These are phyloP conservation scores for Madurella mycetomatis DNA, from an alignment of 2,329 filamentous ascomycete genomes.

Conservation along the genomic window DNA sequence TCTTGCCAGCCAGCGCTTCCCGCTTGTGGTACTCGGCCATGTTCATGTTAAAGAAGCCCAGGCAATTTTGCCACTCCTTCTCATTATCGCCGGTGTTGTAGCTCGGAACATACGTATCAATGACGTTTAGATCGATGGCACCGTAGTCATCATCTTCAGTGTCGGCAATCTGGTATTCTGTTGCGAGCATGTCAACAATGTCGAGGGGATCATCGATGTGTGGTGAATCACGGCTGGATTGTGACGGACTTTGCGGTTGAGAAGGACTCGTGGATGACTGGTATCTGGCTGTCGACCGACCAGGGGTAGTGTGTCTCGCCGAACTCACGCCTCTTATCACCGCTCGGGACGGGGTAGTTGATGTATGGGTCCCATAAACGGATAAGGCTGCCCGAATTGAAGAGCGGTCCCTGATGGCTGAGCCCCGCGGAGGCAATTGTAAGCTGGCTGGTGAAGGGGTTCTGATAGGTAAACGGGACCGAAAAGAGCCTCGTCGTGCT, in stretches of 20 bases:
- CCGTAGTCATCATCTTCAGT: conserved; percentile 21
- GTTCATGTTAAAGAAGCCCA: conserved; percentile 19
- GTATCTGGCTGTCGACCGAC: not conserved
- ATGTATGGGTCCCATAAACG: no score
- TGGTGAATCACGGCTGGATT: not conserved
- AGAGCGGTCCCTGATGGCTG: no score
- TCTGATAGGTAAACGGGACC: no score
- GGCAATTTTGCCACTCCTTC: conserved; percentile 12
- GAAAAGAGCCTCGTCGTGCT: no score
- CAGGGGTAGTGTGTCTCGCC: no score
- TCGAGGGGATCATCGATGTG: not conserved
- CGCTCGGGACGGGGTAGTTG: no score
- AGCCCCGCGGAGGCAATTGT: no score
- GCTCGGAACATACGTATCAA: conserved; percentile 21
- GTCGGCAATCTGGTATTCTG: conserved; percentile 3
- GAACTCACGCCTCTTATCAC: no score
- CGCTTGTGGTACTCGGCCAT: conserved; percentile 6
- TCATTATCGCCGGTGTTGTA: conserved; percentile 18
- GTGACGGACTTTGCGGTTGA: no score
- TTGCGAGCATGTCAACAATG: not conserved
- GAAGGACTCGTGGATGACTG: no score
- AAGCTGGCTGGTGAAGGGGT: no score
- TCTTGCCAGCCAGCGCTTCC: not conserved
- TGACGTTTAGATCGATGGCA: conserved; percentile 8
- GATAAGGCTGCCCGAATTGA: no score